Percentiles rank a stretch among this genome's conserved stretches.
These are phyloP conservation scores for Diaporthe citriasiana DNA, from an alignment of 2,329 filamentous ascomycete genomes.

Conservation along the genomic window DNA sequence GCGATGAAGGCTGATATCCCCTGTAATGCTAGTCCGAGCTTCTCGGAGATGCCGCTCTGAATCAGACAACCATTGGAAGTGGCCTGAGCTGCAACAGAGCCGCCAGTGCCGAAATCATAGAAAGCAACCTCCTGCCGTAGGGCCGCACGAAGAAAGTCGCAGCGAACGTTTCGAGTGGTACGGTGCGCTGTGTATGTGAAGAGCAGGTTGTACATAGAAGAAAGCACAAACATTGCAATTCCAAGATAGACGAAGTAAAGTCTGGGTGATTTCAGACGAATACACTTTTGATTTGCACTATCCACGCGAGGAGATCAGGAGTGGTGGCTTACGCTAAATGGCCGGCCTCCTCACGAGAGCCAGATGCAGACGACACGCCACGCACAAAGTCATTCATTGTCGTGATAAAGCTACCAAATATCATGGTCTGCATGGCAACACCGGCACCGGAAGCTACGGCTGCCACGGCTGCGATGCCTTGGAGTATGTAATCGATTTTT, in stretches of 20 bases:
- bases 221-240: background rate
- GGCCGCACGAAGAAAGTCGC: background rate
- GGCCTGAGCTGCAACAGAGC: background rate
- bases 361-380: background rate
- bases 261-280: background rate
- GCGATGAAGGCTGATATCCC: background rate
- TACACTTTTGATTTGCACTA: background rate
- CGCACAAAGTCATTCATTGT: background rate
- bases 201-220: background rate
- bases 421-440: constrained; percentile 7
- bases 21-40: background rate
- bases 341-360: background rate
- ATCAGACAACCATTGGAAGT: background rate
- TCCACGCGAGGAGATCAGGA: background rate
- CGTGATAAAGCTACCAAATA: constrained; percentile 14
- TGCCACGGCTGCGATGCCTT: background rate
- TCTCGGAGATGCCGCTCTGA: background rate
- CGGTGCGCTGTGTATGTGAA: background rate
- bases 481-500: background rate
- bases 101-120: background rate
- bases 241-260: constrained; percentile 11
- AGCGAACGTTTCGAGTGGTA: background rate
- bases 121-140: constrained; percentile 12
- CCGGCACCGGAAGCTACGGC: constrained; percentile 2
- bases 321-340: constrained; percentile 1